Conservation (phyloP, 768 basidiomycete genomes). For the Glaciozyma antarctica region DNA sequence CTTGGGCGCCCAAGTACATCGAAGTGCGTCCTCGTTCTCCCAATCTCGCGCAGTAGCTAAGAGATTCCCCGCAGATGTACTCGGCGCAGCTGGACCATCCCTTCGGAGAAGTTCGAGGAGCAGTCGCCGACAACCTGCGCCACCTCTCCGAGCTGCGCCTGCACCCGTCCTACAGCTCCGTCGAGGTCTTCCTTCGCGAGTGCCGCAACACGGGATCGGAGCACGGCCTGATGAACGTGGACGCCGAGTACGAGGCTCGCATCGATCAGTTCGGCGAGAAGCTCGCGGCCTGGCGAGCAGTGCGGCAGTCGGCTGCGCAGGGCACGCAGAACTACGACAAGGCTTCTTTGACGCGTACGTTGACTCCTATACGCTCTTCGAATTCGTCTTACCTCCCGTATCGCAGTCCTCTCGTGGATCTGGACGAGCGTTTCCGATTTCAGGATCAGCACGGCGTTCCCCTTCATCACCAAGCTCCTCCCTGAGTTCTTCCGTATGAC, state of each 20-base stretch:
- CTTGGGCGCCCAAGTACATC: constrained; percentile 64
- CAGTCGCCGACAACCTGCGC: constrained; percentile 34
- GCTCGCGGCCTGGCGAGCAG: constrained; percentile 26
- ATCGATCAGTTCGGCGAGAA: constrained; percentile 27
- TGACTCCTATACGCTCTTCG: background rate
- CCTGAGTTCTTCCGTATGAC: constrained; percentile 40
- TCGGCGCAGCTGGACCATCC: constrained; percentile 8
- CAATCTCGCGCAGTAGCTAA: constrained; percentile 51
- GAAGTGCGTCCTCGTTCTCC: constrained; percentile 47
- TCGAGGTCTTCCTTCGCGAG: constrained; percentile 30
- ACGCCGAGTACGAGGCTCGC: constrained; percentile 25
- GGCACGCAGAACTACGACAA: constrained; percentile 34
- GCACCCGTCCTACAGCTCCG: constrained; percentile 33
- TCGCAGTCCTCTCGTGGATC: constrained; percentile 34
- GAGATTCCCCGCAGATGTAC: constrained; percentile 29
- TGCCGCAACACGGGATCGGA: constrained; percentile 10
- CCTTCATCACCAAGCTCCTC: constrained; percentile 33
- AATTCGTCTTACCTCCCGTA: background rate
- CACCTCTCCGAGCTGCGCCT: constrained; percentile 31
- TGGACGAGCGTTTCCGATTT: constrained; percentile 30
- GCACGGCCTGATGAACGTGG: constrained; percentile 29
- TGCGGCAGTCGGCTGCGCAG: constrained; percentile 31
- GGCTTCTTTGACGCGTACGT: constrained; percentile 30
- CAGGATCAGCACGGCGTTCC: constrained; percentile 29
- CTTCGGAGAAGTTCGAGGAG: constrained; percentile 44